phyloP scores from a whole-genome alignment of 2,329 filamentous ascomycete genomes.

The Colletotrichum ledebouriae region DNA sequence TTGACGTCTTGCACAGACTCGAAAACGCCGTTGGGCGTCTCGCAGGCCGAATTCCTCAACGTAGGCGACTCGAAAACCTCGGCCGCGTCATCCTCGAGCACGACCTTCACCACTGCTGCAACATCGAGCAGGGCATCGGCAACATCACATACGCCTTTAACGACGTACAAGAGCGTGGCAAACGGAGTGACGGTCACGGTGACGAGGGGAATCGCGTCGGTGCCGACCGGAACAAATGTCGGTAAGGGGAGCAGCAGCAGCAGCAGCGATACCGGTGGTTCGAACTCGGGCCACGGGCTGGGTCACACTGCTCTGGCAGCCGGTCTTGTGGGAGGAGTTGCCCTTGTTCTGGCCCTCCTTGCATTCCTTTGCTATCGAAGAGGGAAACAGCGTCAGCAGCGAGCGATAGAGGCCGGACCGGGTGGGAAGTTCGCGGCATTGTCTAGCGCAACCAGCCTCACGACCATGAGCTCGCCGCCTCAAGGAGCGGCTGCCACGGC shows the following conservation, averaged over 20 bases:
- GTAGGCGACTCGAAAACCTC: slow-evolving; percentile 14
- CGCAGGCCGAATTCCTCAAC: slow-evolving; percentile 57
- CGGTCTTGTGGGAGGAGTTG: slow-evolving; percentile 15
- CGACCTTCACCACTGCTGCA: slow-evolving; percentile 9
- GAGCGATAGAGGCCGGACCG: not conserved
- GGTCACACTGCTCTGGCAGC: slow-evolving; percentile 16
- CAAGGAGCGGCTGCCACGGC: slow-evolving; percentile 10
- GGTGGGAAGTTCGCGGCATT: slow-evolving; percentile 36
- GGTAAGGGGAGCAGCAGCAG: slow-evolving; percentile 9
- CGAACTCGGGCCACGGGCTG: not conserved
- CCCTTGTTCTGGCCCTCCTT: not conserved
- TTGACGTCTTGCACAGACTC: slow-evolving; percentile 59
- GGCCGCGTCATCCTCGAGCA: not conserved
- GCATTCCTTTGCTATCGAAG: slow-evolving; percentile 34
- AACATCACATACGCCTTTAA: slow-evolving; percentile 16
- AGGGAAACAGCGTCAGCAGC: slow-evolving; percentile 27
- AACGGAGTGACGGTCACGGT: slow-evolving; percentile 38
- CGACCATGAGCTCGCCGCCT: slow-evolving; percentile 31
- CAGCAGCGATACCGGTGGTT: not conserved
- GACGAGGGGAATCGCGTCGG: slow-evolving; percentile 26
- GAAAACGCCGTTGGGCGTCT: slow-evolving; percentile 58
- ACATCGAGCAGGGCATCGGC: slow-evolving; percentile 8
- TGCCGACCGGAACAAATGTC: slow-evolving; percentile 23
- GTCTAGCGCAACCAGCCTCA: slow-evolving; percentile 39
- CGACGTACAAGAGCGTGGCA: slow-evolving; percentile 37